Conservation (phyloP, 2,329 filamentous ascomycete species). For the Neonectria hederae region DNA sequence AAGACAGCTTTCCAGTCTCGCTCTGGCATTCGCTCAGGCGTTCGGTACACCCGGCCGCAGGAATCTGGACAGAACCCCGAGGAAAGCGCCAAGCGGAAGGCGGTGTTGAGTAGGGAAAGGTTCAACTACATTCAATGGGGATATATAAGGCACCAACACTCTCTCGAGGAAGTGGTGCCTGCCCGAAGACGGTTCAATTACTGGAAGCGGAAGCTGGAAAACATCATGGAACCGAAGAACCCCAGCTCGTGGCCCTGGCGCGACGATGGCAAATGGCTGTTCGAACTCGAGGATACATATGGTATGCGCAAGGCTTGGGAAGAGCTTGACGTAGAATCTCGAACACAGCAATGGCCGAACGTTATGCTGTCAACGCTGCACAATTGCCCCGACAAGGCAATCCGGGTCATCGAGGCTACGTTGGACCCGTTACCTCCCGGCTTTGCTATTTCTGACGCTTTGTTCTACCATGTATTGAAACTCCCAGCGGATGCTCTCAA, state of each 20-base stretch:
- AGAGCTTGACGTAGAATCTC: conserved; percentile 37
- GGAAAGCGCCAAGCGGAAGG: conserved; percentile 7
- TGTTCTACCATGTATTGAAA: conserved; percentile 45
- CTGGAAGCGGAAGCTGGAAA: conserved; percentile 44
- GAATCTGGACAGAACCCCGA: conserved; percentile 4
- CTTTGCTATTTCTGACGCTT: conserved; percentile 51
- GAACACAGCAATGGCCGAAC: conserved; percentile 44
- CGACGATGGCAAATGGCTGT: conserved; percentile 43
- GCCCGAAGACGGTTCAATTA: conserved; percentile 39
- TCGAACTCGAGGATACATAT: conserved; percentile 41
- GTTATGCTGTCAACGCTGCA: conserved; percentile 50
- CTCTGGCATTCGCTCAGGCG: background rate
- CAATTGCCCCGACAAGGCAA: conserved; percentile 44
- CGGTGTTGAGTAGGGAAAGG: conserved; percentile 15
- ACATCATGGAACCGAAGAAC: conserved; percentile 30
- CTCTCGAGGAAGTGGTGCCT: conserved; percentile 32
- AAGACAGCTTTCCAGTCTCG: background rate
- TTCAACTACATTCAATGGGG: conserved; percentile 45
- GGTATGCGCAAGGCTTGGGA: conserved; percentile 49
- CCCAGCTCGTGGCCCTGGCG: conserved; percentile 40
- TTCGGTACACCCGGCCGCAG: background rate
- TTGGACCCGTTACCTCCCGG: conserved; percentile 48
- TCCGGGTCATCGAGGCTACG: conserved; percentile 50
- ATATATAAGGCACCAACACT: conserved; percentile 43
- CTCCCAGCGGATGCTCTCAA: conserved; percentile 31